Evolutionary conservation across 1,284 basidiomycete genomes (phyloP), one percentile per base, ranked within the genome.

Genomic region (Ganoderma sp.): DNA sequence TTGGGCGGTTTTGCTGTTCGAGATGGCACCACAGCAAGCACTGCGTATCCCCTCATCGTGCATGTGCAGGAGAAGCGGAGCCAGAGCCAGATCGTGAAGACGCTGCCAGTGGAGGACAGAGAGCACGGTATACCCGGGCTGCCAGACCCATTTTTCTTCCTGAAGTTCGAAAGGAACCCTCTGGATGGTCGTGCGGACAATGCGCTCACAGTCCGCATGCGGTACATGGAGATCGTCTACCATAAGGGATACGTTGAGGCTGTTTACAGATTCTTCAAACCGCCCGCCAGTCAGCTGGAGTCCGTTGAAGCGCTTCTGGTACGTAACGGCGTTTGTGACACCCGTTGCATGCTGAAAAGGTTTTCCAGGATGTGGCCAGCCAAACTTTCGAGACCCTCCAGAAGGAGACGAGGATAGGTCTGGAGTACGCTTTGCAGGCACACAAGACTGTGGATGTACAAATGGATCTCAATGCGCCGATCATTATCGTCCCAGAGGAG

Each of bases 191-290:
- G 95, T 57, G 97, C 98, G 43, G 97, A 99, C 79, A 98, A 88
- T 75, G 96, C 93, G 0, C 82, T 99, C 66, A 93, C 92, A 7
- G 88, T 98, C 65, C 91, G 90, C 68, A 95, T 99, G 93, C 89
- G 96, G 7, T 95, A 97, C 75, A 94, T 98, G 90, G 97, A 99
- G 81, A 95, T 99, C 73, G 94, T 99, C 67, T 99, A 99, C 77
- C 96, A 99, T 78, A 90, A 87, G 75, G 94, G 94, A 43, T 99
- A 98, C 78, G 87, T 99, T 52, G 97, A 99, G 82, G 94, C 94
- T 2, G 88, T 99, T 48, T 92, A 94, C 72, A 88, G 86, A 70
- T 99, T 99, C 83, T 93, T 99, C 83, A 95, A 92, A 78, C 98
- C 98, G 2, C 97, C 98, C 0, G 92, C 92, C 57, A 97, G 93